Conservation (phyloP, 139 green algal genomes). For the Chlorella sp. region DNA sequence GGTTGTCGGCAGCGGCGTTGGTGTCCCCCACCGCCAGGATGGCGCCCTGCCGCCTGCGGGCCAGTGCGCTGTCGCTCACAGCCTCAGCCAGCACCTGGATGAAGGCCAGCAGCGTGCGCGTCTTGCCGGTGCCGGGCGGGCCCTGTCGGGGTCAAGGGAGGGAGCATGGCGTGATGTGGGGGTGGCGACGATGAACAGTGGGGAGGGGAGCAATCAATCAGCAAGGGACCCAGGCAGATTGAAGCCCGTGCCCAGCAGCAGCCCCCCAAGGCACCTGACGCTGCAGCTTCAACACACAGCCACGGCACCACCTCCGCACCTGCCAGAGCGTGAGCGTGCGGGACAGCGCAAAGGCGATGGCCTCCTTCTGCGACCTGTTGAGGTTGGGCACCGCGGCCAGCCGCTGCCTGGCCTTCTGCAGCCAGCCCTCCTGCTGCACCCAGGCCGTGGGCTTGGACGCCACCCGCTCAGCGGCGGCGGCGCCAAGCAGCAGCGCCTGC, state of each 20-base stretch:
- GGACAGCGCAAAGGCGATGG: constrained; percentile 67
- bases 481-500: constrained; percentile 47
- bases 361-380: constrained; percentile 67
- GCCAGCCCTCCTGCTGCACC: constrained; percentile 21
- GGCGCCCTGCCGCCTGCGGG: neutral
- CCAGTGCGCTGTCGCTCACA: neutral
- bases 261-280: neutral
- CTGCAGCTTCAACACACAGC: neutral
- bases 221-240: neutral
- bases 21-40: constrained; percentile 80
- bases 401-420: neutral
- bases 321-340: constrained; percentile 76
- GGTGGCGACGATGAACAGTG: neutral
- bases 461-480: constrained; percentile 5
- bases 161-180: too few relatives aligned
- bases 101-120: constrained; percentile 76
- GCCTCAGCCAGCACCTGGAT: constrained; percentile 59
- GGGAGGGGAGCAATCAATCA: neutral
- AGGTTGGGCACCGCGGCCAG: neutral
- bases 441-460: constrained; percentile 52
- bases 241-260: neutral
- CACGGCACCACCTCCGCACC: neutral
- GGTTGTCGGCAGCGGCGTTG: constrained; percentile 92
- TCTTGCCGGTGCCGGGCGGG: constrained; percentile 89
- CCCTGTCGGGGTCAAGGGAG: constrained; percentile 73